Percentiles rank a stretch among this genome's conserved stretches.
Evolutionary conservation across 192 early-diverging fungal species (phyloP).

Genomic region (Coemansia aciculifera): DNA sequence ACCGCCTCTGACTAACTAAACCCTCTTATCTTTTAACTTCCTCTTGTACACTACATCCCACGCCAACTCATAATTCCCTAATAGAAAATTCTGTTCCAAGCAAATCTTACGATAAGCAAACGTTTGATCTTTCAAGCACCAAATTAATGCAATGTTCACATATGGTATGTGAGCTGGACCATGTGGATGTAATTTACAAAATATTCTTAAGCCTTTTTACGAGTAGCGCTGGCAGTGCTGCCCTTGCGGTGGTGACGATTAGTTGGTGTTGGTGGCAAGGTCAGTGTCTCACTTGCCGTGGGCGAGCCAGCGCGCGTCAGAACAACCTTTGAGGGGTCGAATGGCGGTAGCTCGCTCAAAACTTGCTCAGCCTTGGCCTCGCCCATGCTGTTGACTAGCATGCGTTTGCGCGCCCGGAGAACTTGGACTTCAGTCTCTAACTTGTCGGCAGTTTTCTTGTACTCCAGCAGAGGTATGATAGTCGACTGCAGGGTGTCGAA

Average conservation of each 20-base stretch:
- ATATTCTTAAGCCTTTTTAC: slow-evolving; percentile 26
- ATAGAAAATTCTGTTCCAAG: neutral
- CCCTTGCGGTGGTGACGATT: slow-evolving; percentile 47
- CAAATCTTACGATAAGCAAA: slow-evolving; percentile 3
- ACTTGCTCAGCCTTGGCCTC: slow-evolving; percentile 29
- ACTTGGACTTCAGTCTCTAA: slow-evolving; percentile 71
- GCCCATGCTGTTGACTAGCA: slow-evolving; percentile 41
- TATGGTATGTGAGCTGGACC: neutral
- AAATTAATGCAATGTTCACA: neutral
- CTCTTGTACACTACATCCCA: neutral
- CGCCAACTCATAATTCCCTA: neutral
- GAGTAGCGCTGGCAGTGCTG: slow-evolving; percentile 36
- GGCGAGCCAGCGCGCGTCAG: slow-evolving; percentile 13
- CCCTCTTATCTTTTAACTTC: neutral
- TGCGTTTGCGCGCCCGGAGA: slow-evolving; percentile 41
- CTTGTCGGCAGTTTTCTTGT: slow-evolving; percentile 82
- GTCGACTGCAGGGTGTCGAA: slow-evolving; percentile 77
- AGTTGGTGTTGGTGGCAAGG: neutral
- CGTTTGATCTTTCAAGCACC: no score
- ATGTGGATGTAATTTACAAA: neutral
- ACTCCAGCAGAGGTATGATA: slow-evolving; percentile 75
- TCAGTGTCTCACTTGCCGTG: slow-evolving; percentile 3
- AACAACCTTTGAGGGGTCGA: slow-evolving; percentile 20
- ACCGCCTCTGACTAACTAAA: slow-evolving; percentile 1
- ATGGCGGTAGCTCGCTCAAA: slow-evolving; percentile 37